Conservation (phyloP, 768 basidiomycete species). For the Termitomyces sp. region DNA sequence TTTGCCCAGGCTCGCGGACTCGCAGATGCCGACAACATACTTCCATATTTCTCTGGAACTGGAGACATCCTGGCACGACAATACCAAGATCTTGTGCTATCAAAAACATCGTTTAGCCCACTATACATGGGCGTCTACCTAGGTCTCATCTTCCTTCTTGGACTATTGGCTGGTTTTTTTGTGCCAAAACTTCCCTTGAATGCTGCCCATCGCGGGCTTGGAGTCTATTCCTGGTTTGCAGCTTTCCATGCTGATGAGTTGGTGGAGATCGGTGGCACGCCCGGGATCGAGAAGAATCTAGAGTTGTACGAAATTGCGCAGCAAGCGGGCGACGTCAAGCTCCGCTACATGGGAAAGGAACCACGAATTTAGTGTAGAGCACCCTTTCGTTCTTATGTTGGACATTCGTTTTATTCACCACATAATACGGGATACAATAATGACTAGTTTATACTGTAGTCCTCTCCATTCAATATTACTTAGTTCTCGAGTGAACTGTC, state of each 20-base stretch:
- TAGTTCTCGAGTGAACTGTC: too few species aligned
- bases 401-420: neutral
- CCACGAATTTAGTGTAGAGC: neutral
- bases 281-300: slow-evolving; percentile 19
- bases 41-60: slow-evolving; percentile 36
- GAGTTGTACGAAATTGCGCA: slow-evolving; percentile 23
- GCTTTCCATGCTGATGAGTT: slow-evolving; percentile 24
- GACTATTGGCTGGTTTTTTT: slow-evolving; percentile 23
- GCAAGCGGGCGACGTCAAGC: slow-evolving; percentile 21
- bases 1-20: slow-evolving; percentile 28
- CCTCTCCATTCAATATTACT: neutral
- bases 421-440: neutral
- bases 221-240: slow-evolving; percentile 25
- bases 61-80: slow-evolving; percentile 27
- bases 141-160: slow-evolving; percentile 20
- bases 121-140: slow-evolving; percentile 20
- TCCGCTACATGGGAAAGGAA: slow-evolving; percentile 13
- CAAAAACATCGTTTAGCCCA: slow-evolving; percentile 20
- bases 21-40: slow-evolving; percentile 33
- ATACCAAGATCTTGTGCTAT: slow-evolving; percentile 25
- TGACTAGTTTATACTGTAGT: neutral
- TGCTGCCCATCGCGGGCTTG: slow-evolving; percentile 23
- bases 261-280: slow-evolving; percentile 14
- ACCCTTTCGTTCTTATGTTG: neutral
- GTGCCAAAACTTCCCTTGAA: slow-evolving; percentile 22